Evolutionary conservation across 805 yeast genomes (phyloP).

Genomic region (Metschnikowia gelsemii): DNA sequence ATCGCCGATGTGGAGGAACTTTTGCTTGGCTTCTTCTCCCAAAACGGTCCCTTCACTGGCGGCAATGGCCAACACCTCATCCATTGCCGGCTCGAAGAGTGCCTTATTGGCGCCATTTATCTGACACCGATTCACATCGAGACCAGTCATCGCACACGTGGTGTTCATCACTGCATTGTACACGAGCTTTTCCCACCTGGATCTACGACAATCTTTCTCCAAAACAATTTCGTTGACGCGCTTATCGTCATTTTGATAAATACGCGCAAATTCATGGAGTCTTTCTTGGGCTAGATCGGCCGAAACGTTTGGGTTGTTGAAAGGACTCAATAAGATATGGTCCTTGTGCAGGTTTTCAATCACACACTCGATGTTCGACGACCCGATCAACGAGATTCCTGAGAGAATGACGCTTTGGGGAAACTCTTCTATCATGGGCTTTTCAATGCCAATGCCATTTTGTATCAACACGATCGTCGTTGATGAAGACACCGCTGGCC

Average conservation of each 20-base stretch:
- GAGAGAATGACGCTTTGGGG: conserved; percentile 55
- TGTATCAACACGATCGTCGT: conserved; percentile 59
- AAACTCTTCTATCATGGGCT: conserved; percentile 50
- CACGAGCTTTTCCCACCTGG: conserved; percentile 42
- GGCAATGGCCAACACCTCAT: conserved; percentile 64
- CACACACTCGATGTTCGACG: conserved; percentile 50
- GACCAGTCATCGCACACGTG: conserved; percentile 32
- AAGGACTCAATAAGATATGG: conserved; percentile 50
- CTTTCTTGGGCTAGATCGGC: conserved; percentile 15
- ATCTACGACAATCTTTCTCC: conserved; percentile 32
- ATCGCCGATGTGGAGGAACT: conserved; percentile 51
- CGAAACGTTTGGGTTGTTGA: conserved; percentile 31
- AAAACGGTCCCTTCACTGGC: conserved; percentile 62
- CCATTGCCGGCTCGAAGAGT: conserved; percentile 57
- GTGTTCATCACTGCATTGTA: conserved; percentile 40
- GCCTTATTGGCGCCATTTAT: conserved; percentile 32
- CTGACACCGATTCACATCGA: conserved; percentile 39
- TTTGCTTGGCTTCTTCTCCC: conserved; percentile 47
- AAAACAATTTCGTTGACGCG: conserved; percentile 24
- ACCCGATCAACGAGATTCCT: conserved; percentile 64
- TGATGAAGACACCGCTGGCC: conserved; percentile 25
- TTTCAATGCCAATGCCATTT: conserved; percentile 65
- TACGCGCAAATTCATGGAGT: conserved; percentile 25
- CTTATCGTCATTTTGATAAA: conserved; percentile 31
- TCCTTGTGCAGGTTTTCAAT: conserved; percentile 54